Evolutionary conservation across 2,329 filamentous ascomycete species (phyloP).

Genomic region (Aspergillus terreus): DNA sequence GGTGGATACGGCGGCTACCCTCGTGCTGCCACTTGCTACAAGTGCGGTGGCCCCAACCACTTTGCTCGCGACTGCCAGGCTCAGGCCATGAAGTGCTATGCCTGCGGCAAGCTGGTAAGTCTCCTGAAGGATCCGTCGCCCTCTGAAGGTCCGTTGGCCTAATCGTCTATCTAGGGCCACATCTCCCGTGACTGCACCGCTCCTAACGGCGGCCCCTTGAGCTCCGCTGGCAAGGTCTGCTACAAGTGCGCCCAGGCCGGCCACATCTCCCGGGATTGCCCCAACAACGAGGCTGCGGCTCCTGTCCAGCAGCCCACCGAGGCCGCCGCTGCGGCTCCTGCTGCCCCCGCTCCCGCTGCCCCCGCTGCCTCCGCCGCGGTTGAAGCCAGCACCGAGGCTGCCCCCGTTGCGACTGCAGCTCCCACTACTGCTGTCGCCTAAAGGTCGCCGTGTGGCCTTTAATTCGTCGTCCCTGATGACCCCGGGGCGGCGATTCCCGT

Average conservation of each 20-base stretch:
- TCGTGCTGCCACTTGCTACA: slow-evolving; percentile 64
- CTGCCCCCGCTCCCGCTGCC: slow-evolving; percentile 19
- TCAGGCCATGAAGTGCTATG: slow-evolving; percentile 97
- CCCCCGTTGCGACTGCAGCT: slow-evolving; percentile 33
- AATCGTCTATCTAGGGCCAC: slow-evolving; percentile 55
- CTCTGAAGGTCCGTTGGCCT: not conserved
- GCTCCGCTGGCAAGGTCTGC: slow-evolving; percentile 96
- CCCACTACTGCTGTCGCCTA: slow-evolving; percentile 46
- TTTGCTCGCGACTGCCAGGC: slow-evolving; percentile 98
- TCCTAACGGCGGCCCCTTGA: slow-evolving; percentile 91
- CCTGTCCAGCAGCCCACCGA: slow-evolving; percentile 28
- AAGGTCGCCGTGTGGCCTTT: slow-evolving; percentile 9
- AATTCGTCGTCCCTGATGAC: slow-evolving; percentile 3
- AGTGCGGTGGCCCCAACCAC: slow-evolving; percentile 85
- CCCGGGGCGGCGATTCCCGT: slow-evolving; percentile 17
- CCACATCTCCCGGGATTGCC: slow-evolving; percentile 94
- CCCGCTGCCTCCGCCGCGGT: slow-evolving; percentile 20
- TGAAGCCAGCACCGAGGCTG: slow-evolving; percentile 34
- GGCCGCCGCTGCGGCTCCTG: slow-evolving; percentile 27
- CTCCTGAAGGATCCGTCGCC: not conserved
- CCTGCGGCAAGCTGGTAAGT: slow-evolving; percentile 77
- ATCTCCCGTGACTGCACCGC: slow-evolving; percentile 94
- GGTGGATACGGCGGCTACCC: slow-evolving; percentile 64
- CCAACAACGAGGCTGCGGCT: slow-evolving; percentile 60
- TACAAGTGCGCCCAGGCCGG: slow-evolving; percentile 95